A percentile compares a stretch with the other conserved stretches of the same genome.
Evolutionary conservation across 2,329 filamentous ascomycete species (phyloP).

Genomic region (Remersonia thermophila): DNA sequence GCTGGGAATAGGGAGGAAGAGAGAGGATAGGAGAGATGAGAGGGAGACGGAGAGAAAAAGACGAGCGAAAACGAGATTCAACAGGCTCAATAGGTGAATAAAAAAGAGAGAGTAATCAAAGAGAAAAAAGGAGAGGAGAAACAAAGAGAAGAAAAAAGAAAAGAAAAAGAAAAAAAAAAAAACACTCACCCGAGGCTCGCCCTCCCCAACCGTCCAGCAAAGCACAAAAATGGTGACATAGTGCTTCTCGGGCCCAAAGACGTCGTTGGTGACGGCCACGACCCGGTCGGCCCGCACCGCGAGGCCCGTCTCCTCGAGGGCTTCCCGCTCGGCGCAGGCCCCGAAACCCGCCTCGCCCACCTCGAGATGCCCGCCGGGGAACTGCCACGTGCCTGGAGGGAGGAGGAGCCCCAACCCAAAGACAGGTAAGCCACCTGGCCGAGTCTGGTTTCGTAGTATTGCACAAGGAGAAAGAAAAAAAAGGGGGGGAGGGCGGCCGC

Average conservation of each 20-base stretch:
- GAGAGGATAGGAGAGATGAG: too few species aligned
- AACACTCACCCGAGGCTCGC: slow-evolving; percentile 41
- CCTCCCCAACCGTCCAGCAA: slow-evolving; percentile 35
- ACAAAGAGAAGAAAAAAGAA: background rate
- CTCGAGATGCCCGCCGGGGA: slow-evolving; percentile 68
- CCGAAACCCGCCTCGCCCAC: slow-evolving; percentile 46
- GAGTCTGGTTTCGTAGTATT: too few species aligned
- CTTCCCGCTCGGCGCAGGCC: slow-evolving; percentile 53
- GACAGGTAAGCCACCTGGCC: too few species aligned
- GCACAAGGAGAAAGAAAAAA: too few species aligned
- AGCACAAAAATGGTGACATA: slow-evolving; percentile 63
- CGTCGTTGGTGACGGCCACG: slow-evolving; percentile 52
- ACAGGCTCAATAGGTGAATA: too few species aligned
- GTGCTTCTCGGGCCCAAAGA: slow-evolving; percentile 54
- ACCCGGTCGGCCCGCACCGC: slow-evolving; percentile 39
- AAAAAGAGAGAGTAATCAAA: too few species aligned
- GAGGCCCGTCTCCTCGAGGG: slow-evolving; percentile 58
- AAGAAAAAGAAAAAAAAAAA: slow-evolving; percentile 10
- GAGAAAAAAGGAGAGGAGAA: too few species aligned
- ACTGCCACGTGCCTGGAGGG: slow-evolving; percentile 35
- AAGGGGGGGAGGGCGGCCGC: too few species aligned
- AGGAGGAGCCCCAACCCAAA: too few species aligned
- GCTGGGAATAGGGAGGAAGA: too few species aligned
- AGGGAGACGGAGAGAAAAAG: too few species aligned
- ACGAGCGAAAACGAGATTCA: too few species aligned